Conservation (phyloP, 176 grass and related monocot species). For the Echinochloa phyllopogon region DNA sequence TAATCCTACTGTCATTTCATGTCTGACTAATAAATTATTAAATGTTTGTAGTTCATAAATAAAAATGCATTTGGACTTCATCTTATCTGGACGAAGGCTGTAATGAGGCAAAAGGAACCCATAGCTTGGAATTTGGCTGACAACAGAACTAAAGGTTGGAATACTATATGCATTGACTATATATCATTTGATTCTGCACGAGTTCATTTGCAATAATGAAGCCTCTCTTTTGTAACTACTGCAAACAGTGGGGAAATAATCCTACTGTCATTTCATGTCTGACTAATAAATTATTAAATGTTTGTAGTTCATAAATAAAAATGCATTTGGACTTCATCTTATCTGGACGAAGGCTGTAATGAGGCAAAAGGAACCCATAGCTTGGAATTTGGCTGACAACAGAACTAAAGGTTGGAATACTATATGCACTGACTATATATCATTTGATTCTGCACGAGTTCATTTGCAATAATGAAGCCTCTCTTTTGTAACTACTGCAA, state of each 20-base stretch:
- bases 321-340: neutral
- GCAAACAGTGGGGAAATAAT: neutral
- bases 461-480: slow-evolving; percentile 21
- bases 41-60: neutral
- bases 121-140: neutral
- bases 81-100: slow-evolving; percentile 12
- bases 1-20: neutral
- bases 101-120: slow-evolving; percentile 23
- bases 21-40: slow-evolving; percentile 23
- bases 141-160: slow-evolving; percentile 8
- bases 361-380: slow-evolving; percentile 11
- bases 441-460: neutral
- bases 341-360: slow-evolving; percentile 21
- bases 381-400: neutral
- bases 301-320: slow-evolving; percentile 7
- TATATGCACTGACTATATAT: neutral
- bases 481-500: slow-evolving; percentile 20
- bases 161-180: neutral
- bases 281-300: slow-evolving; percentile 9
- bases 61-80: slow-evolving; percentile 5
- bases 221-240: slow-evolving; percentile 31
- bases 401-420: slow-evolving; percentile 14
- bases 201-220: slow-evolving; percentile 10
- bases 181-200: neutral
- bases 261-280: slow-evolving; percentile 13